Evolutionary conservation across 441 rosid genomes (phyloP), one percentile per base, ranked within the genome.

Genomic region (Aleurites moluccanus): DNA sequence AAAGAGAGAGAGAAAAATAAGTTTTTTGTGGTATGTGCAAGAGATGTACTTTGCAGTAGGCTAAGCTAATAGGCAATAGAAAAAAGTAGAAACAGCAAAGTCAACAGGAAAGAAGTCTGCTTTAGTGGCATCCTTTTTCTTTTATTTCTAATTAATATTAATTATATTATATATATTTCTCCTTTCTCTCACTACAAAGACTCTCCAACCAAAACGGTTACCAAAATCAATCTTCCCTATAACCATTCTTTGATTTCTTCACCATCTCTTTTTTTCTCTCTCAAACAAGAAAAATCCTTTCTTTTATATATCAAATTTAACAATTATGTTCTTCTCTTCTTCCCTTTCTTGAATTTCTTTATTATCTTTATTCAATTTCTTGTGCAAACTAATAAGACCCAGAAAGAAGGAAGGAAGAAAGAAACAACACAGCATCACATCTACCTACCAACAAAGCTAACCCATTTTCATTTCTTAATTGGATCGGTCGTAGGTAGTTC

Each of bases 401-500:
- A 67, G 68, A 38, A 47, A 62, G 53, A 78, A 30, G 59, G 42
- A 27, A 49, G 14, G 20, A 25, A 57, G 64, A 42, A 27, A 49
- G 14, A 7, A 28, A 60, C 35, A n/a, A n/a, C 38, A 53, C 35
- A 7, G 66, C 55, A 71, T 69, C 18, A 27, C 38, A 50, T 38
- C 55, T 73, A 21, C 40, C 30, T 60, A 68, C 68, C 69, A 60
- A 79, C 44, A 7, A 42, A 79, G 64, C 65, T 50, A 16, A 59
- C 42, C 60, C 64, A 35, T 73, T 74, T 57, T 65, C n/a, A 65
- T 55, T 67, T 61, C 72, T 68, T 33, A 69, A 60, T 64, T 83
- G 71, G 74, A 67, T 74, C 27, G 11, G 63, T 73, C 3, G 27
- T 15, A 30, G 85, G 89, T 85, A 79, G 78, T 86, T 80, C 78